A percentile compares a stretch with the other conserved stretches of the same genome.
These are phyloP conservation scores for Prunus campanulata DNA, from an alignment of 306 rosid genomes.

Conservation along the genomic window DNA sequence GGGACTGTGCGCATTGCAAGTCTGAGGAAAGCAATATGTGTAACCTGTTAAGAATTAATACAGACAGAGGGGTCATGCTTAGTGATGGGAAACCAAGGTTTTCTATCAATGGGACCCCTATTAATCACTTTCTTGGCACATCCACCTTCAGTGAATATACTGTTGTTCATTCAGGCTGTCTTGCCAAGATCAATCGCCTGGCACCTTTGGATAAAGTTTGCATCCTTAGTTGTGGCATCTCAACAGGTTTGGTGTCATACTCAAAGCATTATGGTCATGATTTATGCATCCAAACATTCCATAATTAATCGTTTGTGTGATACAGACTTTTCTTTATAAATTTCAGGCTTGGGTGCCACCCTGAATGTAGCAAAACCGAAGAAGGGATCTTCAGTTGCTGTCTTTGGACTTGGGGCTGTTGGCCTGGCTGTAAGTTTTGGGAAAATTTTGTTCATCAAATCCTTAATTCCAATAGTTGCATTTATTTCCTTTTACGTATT, in stretches of 20 bases:
- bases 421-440: constrained; percentile 40
- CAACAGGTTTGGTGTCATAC: constrained; percentile 19
- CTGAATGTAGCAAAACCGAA: constrained; percentile 15
- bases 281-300: neutral
- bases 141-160: constrained; percentile 45
- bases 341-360: no score
- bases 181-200: constrained; percentile 33
- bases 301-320: neutral
- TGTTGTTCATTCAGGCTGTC: constrained; percentile 36
- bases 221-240: constrained; percentile 41
- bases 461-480: no score
- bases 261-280: neutral
- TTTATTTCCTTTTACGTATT: neutral
- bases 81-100: constrained; percentile 35
- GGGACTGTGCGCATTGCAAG: no score
- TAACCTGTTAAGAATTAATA: no score
- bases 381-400: constrained; percentile 32
- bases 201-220: constrained; percentile 46
- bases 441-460: no score
- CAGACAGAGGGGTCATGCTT: neutral
- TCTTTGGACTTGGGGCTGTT: constrained; percentile 39
- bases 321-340: no score
- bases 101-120: constrained; percentile 36
- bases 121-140: constrained; percentile 40
- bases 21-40: no score